These are phyloP conservation scores for Dalbergia oliveri DNA, from an alignment of 306 rosid species.

Conservation along the genomic window DNA sequence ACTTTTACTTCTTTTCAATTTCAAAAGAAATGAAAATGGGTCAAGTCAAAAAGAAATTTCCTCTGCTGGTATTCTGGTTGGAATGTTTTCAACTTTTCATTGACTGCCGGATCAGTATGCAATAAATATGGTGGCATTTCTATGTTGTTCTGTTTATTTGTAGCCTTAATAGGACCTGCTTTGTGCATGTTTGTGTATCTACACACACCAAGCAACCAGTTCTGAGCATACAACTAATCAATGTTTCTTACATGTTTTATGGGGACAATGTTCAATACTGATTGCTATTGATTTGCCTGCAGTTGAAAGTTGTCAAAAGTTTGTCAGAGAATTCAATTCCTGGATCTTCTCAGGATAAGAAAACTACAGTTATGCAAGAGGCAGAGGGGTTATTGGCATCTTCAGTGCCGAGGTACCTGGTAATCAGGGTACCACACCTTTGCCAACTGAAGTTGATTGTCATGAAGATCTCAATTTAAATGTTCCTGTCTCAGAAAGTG, in stretches of 20 bases:
- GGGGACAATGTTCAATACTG: slow-evolving; percentile 42
- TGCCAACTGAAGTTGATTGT: slow-evolving; percentile 48
- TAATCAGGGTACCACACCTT: slow-evolving; percentile 38
- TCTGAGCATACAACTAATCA: slow-evolving; percentile 18
- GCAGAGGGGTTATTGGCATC: slow-evolving; percentile 53
- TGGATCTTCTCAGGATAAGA: slow-evolving; percentile 43
- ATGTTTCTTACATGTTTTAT: slow-evolving; percentile 34
- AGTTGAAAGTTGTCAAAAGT: slow-evolving; percentile 57
- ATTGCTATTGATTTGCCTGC: slow-evolving; percentile 49
- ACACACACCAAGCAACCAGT: slow-evolving; percentile 22
- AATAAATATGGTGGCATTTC: slow-evolving; percentile 37
- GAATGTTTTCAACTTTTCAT: slow-evolving; percentile 1
- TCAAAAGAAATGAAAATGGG: slow-evolving; percentile 31
- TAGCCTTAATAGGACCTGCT: slow-evolving; percentile 29
- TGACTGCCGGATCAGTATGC: slow-evolving; percentile 22
- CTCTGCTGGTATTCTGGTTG: slow-evolving; percentile 36
- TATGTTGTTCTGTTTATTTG: slow-evolving; percentile 13
- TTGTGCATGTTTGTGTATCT: slow-evolving; percentile 3
- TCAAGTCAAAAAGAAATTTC: not conserved
- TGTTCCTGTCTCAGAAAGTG: slow-evolving; percentile 47
- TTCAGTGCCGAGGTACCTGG: slow-evolving; percentile 59
- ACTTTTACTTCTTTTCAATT: slow-evolving; percentile 21
- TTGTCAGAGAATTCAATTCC: slow-evolving; percentile 51
- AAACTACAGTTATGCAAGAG: slow-evolving; percentile 49
- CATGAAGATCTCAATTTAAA: slow-evolving; percentile 57